Evolutionary conservation across 352 stramenopile genomes (phyloP).

Genomic region (Phytopythium cucurbitacearum): DNA sequence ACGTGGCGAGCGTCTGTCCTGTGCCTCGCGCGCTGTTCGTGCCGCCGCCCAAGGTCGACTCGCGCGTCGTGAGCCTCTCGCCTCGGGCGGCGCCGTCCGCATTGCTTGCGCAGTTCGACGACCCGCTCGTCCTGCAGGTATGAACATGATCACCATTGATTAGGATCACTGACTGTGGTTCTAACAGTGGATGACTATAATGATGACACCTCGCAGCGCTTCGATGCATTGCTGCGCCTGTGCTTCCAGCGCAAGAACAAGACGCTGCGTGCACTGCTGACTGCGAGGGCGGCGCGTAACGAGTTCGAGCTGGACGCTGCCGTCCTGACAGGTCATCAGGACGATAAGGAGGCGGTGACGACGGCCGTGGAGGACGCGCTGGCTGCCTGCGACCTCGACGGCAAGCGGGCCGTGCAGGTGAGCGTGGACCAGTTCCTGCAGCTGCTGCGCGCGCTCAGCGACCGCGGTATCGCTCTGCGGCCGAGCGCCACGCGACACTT

Average conservation of each 20-base stretch:
- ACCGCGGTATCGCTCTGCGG: slow-evolving; percentile 38
- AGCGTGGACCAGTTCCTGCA: slow-evolving; percentile 52
- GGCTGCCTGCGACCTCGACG: slow-evolving; percentile 30
- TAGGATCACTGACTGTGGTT: not conserved
- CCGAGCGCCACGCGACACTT: slow-evolving; percentile 71
- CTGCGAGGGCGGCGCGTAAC: slow-evolving; percentile 53
- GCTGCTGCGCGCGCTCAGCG: slow-evolving; percentile 45
- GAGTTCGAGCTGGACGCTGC: slow-evolving; percentile 21
- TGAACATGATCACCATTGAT: not conserved
- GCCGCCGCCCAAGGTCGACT: slow-evolving; percentile 81
- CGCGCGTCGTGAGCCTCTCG: slow-evolving; percentile 69
- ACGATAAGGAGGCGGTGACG: slow-evolving; percentile 32
- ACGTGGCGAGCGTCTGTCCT: slow-evolving; percentile 56
- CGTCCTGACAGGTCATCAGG: slow-evolving; percentile 12
- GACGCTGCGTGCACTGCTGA: slow-evolving; percentile 68
- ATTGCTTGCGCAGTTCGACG: slow-evolving; percentile 9
- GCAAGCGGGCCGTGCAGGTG: slow-evolving; percentile 62
- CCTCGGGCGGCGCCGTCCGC: slow-evolving; percentile 19
- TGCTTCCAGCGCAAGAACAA: slow-evolving; percentile 87
- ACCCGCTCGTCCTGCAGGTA: slow-evolving; percentile 55
- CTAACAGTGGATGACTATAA: not conserved
- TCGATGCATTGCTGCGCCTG: slow-evolving; percentile 69
- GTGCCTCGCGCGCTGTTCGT: slow-evolving; percentile 65
- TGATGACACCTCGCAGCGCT: slow-evolving; percentile 29
- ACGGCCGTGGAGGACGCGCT: slow-evolving; percentile 46